These are phyloP conservation scores for Pterocarpus macrocarpus DNA, from an alignment of 306 rosid species.

Conservation along the genomic window DNA sequence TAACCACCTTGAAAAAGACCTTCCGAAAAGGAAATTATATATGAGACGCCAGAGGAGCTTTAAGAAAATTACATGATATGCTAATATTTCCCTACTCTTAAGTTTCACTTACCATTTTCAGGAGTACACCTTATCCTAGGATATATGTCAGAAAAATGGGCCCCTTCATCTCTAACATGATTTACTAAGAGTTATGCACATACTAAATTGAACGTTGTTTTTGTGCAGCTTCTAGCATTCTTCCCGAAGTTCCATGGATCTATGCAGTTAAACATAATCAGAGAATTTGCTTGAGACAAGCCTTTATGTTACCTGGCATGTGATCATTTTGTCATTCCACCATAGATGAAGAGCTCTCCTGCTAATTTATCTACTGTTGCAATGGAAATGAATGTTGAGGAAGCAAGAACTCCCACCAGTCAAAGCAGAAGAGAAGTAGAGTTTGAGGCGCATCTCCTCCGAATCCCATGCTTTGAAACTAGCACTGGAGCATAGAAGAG, in stretches of 20 bases:
- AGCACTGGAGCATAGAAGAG: constrained; percentile 89
- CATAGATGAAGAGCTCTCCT: constrained; percentile 73
- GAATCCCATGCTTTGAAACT: constrained; percentile 90
- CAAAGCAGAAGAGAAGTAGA: constrained; percentile 81
- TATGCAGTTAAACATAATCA: not conserved
- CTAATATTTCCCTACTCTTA: not conserved
- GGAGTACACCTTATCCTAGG: not conserved
- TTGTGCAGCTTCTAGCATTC: constrained; percentile 19
- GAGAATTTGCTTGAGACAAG: not conserved
- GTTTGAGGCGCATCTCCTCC: constrained; percentile 78
- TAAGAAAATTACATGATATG: not conserved
- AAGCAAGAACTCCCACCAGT: constrained; percentile 90
- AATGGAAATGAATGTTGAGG: constrained; percentile 83
- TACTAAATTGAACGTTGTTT: not conserved
- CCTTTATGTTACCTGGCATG: constrained; percentile 72
- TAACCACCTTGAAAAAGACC: not conserved
- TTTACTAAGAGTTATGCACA: not conserved
- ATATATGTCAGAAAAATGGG: not conserved
- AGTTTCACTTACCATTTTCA: not conserved
- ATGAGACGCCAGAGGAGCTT: too few relatives aligned
- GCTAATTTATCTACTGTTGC: constrained; percentile 78
- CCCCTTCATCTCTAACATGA: not conserved
- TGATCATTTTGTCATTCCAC: constrained; percentile 88
- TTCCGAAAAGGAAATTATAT: too few relatives aligned
- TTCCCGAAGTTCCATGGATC: not conserved